Evolutionary conservation across 352 stramenopile genomes (phyloP), one percentile per base, ranked within the genome.

Genomic region (Phytophthora hybrid): DNA sequence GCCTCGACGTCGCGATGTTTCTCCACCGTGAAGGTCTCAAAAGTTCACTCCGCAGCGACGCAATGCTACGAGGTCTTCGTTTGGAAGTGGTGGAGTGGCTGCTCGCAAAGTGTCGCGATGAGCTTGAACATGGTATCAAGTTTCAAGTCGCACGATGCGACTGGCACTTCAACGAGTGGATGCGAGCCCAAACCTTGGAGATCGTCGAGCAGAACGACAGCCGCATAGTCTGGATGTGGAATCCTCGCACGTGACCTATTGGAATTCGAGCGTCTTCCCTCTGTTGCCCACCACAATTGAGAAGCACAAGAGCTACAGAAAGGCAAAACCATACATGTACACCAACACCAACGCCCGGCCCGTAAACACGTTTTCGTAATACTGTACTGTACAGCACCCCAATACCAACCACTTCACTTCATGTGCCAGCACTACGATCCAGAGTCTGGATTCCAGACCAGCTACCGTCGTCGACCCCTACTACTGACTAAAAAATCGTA

Each of bases 141-240:
- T 63, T 76, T 37, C 63, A 69, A 53, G 31, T 73, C 53, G 21
- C 58, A 37, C 63, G 52, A 49, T 18, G 31, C 16, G 63, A 76
- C 63, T 73, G 63, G 63, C 31, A 65, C 64, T 76, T 72, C 14
- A 73, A 73, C 51, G 51, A 76, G 11, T 69, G 69, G 57, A 69
- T 76, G 64, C 64, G 44, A 18, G 23, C 37, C 21, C 63, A 72
- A 66, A 9, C 21, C 49, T 55, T 75, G 56, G 54, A 55, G 26
- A 26, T 57, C 16, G 41, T 64, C n/a, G 55, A 51, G 1, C 69
- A 76, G 21, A 58, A 72, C 21, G 63, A 65, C 37, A 53, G 37
- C 37, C 34, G 37, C 18, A 21, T 63, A 19, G 49, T 51, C 41
- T 71, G 62, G 56, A 39, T 44, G 39, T 76, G 47, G 55, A 59